Evolutionary conservation across 257 asterid species (phyloP).

Genomic region (Przewalskia tangutica): DNA sequence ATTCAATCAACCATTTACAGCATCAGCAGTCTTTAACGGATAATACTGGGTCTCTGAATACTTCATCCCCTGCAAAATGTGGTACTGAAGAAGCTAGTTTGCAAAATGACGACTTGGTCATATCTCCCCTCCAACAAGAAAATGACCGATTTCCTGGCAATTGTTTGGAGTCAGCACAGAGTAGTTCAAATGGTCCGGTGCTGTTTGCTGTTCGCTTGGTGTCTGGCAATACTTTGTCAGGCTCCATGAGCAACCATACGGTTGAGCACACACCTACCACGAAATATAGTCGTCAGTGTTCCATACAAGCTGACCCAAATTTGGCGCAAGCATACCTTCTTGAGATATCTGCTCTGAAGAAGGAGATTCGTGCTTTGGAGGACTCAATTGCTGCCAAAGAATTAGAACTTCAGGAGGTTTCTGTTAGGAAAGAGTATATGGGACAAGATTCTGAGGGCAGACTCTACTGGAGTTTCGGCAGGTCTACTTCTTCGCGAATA

Average conservation of each 20-base stretch:
- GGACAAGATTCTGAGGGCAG: constrained; percentile 90
- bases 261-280: constrained; percentile 5
- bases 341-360: constrained; percentile 34
- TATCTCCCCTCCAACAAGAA: constrained; percentile 15
- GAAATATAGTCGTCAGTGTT: constrained; percentile 8
- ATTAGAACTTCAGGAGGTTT: constrained; percentile 45
- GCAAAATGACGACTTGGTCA: constrained; percentile 18
- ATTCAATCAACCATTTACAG: constrained; percentile 13
- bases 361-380: constrained; percentile 44
- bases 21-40: constrained; percentile 22
- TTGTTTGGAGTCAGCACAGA: constrained; percentile 3
- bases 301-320: constrained; percentile 23
- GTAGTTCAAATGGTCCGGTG: constrained; percentile 14
- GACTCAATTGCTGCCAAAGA: constrained; percentile 50
- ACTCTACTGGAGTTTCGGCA: constrained; percentile 59
- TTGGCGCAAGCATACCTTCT: constrained; percentile 28
- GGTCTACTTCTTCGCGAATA: constrained; percentile 44
- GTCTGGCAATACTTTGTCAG: constrained; percentile 19
- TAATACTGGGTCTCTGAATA: constrained; percentile 18
- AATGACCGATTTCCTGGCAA: constrained; percentile 21
- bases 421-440: constrained; percentile 64
- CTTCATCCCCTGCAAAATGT: constrained; percentile 16
- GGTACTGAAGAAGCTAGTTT: constrained; percentile 16
- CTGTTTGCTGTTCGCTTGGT: constrained; percentile 19
- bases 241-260: constrained; percentile 16